Evolutionary conservation across 192 early-diverging fungal species (phyloP).

Genomic region (Coemansia sp.): DNA sequence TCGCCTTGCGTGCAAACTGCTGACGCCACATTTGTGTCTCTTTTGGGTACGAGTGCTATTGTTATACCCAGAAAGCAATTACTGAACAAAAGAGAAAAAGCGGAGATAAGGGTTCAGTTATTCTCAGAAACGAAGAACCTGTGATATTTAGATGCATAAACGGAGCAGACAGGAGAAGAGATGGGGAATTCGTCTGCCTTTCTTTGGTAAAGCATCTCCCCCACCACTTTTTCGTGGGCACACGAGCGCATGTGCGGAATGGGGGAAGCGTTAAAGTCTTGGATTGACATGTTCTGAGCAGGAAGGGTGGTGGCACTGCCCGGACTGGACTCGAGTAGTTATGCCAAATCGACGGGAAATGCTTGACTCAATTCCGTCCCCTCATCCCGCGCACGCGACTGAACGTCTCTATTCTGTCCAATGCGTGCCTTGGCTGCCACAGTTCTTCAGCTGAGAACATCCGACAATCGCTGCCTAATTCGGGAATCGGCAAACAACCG

Average conservation of each 20-base stretch:
- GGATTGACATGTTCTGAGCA: not conserved
- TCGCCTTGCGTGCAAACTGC: slow-evolving; percentile 26
- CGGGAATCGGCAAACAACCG: too few relatives aligned
- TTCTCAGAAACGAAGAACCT: not conserved
- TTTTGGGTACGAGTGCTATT: not conserved
- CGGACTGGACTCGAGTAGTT: too few relatives aligned
- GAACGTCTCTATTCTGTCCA: not conserved
- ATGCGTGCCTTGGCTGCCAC: too few relatives aligned
- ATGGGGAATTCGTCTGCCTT: not conserved
- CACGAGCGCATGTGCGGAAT: slow-evolving; percentile 4
- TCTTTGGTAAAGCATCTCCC: too few relatives aligned
- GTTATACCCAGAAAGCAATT: not conserved
- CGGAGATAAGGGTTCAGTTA: not conserved
- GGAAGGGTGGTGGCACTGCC: not conserved
- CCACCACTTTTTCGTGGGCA: not conserved
- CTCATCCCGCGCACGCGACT: not conserved
- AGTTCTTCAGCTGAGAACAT: too few relatives aligned
- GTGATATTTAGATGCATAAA: not conserved
- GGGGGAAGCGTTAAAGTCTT: not conserved
- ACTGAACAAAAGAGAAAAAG: not conserved
- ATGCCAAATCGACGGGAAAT: too few relatives aligned
- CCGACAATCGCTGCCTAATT: too few relatives aligned
- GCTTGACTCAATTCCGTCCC: not conserved
- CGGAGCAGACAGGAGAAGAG: not conserved
- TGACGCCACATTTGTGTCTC: slow-evolving; percentile 40